phyloP scores from a whole-genome alignment of 2,329 filamentous ascomycete genomes.

The Diplodia mutila region DNA sequence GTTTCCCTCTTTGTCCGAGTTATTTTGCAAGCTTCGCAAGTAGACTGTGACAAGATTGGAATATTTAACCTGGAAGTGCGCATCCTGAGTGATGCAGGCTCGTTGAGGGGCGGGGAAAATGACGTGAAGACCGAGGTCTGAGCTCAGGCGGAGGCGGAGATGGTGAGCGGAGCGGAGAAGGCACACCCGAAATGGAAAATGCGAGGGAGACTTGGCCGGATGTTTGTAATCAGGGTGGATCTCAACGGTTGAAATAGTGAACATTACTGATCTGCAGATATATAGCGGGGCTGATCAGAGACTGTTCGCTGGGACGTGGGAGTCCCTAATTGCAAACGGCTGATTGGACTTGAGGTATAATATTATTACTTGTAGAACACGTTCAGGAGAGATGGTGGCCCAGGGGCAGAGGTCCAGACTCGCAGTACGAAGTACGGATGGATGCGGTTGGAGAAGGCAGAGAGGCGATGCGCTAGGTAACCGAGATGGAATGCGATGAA shows the following conservation, averaged over 20 bases:
- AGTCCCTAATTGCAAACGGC: neutral
- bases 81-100: too few relatives aligned
- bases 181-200: neutral
- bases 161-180: neutral
- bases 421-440: neutral
- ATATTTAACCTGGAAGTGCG: too few relatives aligned
- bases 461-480: neutral
- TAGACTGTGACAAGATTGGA: too few relatives aligned
- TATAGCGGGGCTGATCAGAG: neutral
- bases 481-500: neutral
- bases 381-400: neutral
- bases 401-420: neutral
- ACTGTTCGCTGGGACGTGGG: neutral
- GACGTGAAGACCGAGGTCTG: neutral
- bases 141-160: neutral
- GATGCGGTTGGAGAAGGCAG: neutral
- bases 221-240: neutral
- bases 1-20: too few relatives aligned
- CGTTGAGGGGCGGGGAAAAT: neutral
- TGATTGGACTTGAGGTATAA: neutral
- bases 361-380: neutral
- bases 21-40: too few relatives aligned
- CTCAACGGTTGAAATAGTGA: neutral
- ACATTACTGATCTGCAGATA: neutral
- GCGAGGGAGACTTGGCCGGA: neutral